Evolutionary conservation across 192 early-diverging fungal genomes (phyloP).

Genomic region (Physocladia obscura): DNA sequence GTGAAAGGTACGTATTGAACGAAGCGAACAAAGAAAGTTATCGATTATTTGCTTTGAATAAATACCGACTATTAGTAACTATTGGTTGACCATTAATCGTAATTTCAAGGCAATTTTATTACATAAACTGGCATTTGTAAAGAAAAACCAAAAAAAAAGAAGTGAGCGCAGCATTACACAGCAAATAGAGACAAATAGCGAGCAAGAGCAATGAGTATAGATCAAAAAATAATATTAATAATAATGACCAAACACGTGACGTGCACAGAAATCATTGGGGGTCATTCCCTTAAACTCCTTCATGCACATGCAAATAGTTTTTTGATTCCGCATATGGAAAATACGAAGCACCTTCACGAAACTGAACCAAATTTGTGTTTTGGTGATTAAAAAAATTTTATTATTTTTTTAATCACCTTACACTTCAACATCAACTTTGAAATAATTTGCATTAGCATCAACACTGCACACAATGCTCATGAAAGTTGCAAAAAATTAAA

Average conservation of each 20-base stretch:
- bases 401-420: background rate
- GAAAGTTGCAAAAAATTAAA: slow-evolving; percentile 83
- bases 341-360: slow-evolving; percentile 71
- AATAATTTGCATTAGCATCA: slow-evolving; percentile 74
- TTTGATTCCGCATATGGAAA: slow-evolving; percentile 62
- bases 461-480: slow-evolving; percentile 83
- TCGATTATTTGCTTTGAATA: too few species aligned
- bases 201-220: too few species aligned
- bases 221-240: background rate
- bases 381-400: background rate
- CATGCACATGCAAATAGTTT: slow-evolving; percentile 58
- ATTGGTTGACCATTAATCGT: too few species aligned
- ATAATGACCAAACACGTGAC: slow-evolving; percentile 66
- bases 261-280: slow-evolving; percentile 70
- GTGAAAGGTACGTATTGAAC: too few species aligned
- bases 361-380: too few species aligned
- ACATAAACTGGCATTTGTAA: slow-evolving; percentile 10
- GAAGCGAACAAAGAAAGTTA: too few species aligned
- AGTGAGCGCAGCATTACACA: too few species aligned
- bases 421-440: slow-evolving; percentile 55
- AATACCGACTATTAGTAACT: too few species aligned
- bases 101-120: too few species aligned
- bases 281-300: slow-evolving; percentile 59
- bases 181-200: too few species aligned
- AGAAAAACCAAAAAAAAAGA: background rate